Conservation (phyloP, 495 filamentous ascomycete genomes). For the Chaetomium fimeti region DNA sequence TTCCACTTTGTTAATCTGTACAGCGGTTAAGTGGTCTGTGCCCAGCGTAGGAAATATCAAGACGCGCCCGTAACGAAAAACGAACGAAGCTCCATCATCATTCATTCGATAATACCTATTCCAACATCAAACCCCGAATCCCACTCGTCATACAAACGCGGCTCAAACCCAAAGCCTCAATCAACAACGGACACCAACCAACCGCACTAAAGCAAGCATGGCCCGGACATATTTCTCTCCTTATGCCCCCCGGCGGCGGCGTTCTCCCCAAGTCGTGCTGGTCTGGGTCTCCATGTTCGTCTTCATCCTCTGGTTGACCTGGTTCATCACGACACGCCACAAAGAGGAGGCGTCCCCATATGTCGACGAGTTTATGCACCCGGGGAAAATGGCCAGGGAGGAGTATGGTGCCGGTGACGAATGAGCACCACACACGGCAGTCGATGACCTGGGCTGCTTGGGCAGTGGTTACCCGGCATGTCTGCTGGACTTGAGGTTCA, state of each 20-base stretch:
- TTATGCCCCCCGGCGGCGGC: slow-evolving; percentile 36
- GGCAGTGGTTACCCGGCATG: neutral
- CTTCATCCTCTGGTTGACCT: slow-evolving; percentile 32
- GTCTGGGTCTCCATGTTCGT: slow-evolving; percentile 38
- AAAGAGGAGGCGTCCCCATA: slow-evolving; percentile 22
- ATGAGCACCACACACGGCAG: neutral
- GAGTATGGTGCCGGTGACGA: neutral
- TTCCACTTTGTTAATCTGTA: too few relatives aligned
- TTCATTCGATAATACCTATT: neutral
- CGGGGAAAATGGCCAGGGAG: neutral
- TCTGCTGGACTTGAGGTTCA: neutral
- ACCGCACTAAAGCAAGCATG: slow-evolving; percentile 2
- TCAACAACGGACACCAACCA: neutral
- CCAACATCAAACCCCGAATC: neutral
- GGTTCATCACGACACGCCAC: slow-evolving; percentile 33
- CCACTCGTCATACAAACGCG: neutral
- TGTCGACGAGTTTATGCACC: slow-evolving; percentile 19
- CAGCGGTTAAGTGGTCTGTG: neutral
- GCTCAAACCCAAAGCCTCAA: neutral
- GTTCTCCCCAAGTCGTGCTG: slow-evolving; percentile 34
- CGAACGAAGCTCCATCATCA: too few relatives aligned
- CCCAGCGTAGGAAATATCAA: neutral
- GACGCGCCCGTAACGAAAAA: neutral
- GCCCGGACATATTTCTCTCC: slow-evolving; percentile 28
- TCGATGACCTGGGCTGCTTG: too few relatives aligned